These are phyloP conservation scores for Cucurbita argyrosperma DNA, from an alignment of 306 rosid genomes.

Conservation along the genomic window DNA sequence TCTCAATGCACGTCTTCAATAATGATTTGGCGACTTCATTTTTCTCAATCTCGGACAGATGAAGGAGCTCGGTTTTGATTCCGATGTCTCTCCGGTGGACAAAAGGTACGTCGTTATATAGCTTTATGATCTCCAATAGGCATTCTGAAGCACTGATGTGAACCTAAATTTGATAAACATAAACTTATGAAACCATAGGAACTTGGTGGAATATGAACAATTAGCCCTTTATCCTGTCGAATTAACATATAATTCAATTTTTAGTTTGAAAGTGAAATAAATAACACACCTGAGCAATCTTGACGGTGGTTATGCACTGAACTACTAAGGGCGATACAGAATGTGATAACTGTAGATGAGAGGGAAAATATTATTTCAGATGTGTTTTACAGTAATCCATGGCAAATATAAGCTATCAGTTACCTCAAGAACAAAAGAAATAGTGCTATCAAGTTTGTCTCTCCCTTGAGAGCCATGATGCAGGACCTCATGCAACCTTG, in stretches of 20 bases:
- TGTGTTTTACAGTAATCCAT: neutral
- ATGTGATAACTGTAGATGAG: constrained; percentile 44
- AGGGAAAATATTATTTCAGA: neutral
- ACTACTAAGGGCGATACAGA: constrained; percentile 46
- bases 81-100: constrained; percentile 15
- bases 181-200: too few relatives aligned
- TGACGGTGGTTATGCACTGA: constrained; percentile 59
- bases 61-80: constrained; percentile 46
- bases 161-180: constrained; percentile 32
- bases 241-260: neutral
- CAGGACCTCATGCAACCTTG: constrained; percentile 33
- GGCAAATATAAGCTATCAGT: constrained; percentile 6
- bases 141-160: constrained; percentile 76
- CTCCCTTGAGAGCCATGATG: constrained; percentile 29
- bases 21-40: constrained; percentile 63
- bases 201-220: too few relatives aligned
- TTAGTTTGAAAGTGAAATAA: neutral
- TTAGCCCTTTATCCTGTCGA: neutral
- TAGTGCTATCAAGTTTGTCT: constrained; percentile 17
- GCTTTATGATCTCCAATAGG: constrained; percentile 48
- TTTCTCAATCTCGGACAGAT: constrained; percentile 53
- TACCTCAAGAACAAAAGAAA: constrained; percentile 61
- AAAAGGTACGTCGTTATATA: constrained; percentile 19
- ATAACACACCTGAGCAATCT: constrained; percentile 72
- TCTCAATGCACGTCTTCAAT: constrained; percentile 33